Conservation (phyloP, 306 rosid genomes). For the Pyrus bretschneideri region DNA sequence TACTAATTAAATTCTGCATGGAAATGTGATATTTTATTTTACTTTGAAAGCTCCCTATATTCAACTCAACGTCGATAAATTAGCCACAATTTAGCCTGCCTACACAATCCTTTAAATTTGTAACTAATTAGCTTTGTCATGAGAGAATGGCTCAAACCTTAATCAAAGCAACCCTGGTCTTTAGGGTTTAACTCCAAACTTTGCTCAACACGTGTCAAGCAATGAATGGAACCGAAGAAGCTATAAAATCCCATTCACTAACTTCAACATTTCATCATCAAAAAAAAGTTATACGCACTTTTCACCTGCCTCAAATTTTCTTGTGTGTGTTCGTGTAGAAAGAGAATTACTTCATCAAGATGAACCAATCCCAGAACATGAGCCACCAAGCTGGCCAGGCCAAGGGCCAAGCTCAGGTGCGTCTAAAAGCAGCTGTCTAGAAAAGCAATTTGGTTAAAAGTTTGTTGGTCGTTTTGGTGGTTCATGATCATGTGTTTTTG, state of each 20-base stretch:
- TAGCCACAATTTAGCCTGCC: background rate
- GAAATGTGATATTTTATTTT: too few species aligned
- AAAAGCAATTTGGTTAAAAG: background rate
- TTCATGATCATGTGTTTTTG: background rate
- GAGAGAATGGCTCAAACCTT: background rate
- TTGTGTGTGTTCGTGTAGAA: background rate
- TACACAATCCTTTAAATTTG: background rate
- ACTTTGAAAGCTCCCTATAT: too few species aligned
- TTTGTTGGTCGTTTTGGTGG: too few species aligned
- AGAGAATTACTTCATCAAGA: slow-evolving; percentile 9
- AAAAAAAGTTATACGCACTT: background rate
- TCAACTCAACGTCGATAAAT: too few species aligned
- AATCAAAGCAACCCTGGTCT: slow-evolving; percentile 2
- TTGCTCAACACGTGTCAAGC: slow-evolving; percentile 3
- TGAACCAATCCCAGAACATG: slow-evolving; percentile 26
- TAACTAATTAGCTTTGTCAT: background rate
- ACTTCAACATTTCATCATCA: background rate
- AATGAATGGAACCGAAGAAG: background rate
- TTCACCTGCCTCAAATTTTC: background rate
- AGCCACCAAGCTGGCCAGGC: slow-evolving; percentile 38
- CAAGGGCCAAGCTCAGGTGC: slow-evolving; percentile 27
- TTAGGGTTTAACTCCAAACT: background rate
- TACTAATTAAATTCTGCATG: too few species aligned
- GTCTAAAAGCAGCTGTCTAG: background rate
- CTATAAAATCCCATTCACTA: slow-evolving; percentile 5